Evolutionary conservation across 495 filamentous ascomycete genomes (phyloP), one percentile per base, ranked within the genome.

Genomic region (Hypoxylon rickii): DNA sequence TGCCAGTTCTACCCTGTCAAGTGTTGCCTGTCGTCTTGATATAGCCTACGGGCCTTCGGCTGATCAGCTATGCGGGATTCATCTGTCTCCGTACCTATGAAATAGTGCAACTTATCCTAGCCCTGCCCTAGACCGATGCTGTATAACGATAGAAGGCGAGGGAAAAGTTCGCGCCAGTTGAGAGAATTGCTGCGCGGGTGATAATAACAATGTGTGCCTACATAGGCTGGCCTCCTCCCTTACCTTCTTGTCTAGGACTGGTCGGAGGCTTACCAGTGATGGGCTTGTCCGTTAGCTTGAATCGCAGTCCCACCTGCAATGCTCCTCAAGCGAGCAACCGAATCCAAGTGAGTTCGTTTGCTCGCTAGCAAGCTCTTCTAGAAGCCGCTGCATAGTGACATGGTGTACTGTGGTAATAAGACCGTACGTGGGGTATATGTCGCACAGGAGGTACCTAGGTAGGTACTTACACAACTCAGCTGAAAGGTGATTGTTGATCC

Each of bases 221-320:
- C 13, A 7, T 7, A 29, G 4, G 24, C 5, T 10, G 11, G 32
- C 3, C 24, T 29, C 10, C 4, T 29, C 2, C 11, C 40, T 43
- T 56, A 61, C 59, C 53, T 63, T 63, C 59, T 63, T 49, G 37
- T 58, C 59, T 58, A 15, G 53, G 53, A 58, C 38, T 48, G 47
- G 43, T 34, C 48, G 31, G 17, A 41, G 26, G 32, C 40, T 29
- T 29, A 52, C 20, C 6, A 26, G 22, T 29, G 50, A 3, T 44
- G 38, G 40, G 7, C 0, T 7, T 20, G 31, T n/a, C 17, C 44
- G 16, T 36, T 46, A 46, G 29, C 18, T 13, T 20, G 16, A 12
- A 18, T 16, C 26, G 24, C 2, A 17, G 15, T 32, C 5, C 15
- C 26, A 11, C 16, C 26, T n/a, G n/a, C 24, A 19, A n/a, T 16